Percentiles rank a stretch among this genome's conserved stretches.
These are phyloP conservation scores for Cerioporus squamosus DNA, from an alignment of 1,284 basidiomycete species.

Conservation along the genomic window DNA sequence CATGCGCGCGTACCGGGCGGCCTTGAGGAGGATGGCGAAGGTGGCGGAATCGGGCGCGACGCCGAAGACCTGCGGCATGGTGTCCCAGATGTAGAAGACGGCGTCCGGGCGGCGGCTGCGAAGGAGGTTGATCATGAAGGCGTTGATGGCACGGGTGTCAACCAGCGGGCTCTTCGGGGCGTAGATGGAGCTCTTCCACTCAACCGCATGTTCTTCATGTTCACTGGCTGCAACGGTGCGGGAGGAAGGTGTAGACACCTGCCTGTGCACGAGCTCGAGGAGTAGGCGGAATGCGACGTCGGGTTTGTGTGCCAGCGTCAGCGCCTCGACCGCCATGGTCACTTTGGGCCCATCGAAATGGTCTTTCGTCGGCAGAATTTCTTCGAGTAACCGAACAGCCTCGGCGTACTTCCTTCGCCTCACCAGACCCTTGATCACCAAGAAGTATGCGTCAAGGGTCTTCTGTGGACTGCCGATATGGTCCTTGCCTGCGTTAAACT, in stretches of 20 bases:
- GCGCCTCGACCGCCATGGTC: conserved; percentile 52
- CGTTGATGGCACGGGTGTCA: conserved; percentile 49
- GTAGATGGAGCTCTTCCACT: not conserved
- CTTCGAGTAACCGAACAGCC: conserved; percentile 51
- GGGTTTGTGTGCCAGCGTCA: conserved; percentile 48
- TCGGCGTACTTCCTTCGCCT: conserved; percentile 40
- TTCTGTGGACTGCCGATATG: conserved; percentile 6
- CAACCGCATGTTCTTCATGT: not conserved
- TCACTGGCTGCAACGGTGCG: not conserved
- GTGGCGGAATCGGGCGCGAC: conserved; percentile 57
- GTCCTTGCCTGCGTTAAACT: conserved; percentile 39
- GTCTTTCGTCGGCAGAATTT: conserved; percentile 37
- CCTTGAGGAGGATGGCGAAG: conserved; percentile 62
- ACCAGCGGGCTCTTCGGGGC: not conserved
- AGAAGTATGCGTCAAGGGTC: conserved; percentile 49
- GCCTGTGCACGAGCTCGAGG: conserved; percentile 30
- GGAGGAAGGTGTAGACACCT: conserved; percentile 8
- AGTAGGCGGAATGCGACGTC: conserved; percentile 55
- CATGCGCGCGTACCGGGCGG: conserved; percentile 54
- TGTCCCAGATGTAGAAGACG: conserved; percentile 66
- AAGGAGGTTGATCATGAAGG: conserved; percentile 56
- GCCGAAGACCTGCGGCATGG: conserved; percentile 56
- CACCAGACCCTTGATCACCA: conserved; percentile 58
- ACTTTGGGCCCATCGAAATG: conserved; percentile 50
- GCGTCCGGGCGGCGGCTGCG: conserved; percentile 58